Evolutionary conservation across 169 alveolate species (phyloP).

Genomic region (Plasmodium relictum): DNA sequence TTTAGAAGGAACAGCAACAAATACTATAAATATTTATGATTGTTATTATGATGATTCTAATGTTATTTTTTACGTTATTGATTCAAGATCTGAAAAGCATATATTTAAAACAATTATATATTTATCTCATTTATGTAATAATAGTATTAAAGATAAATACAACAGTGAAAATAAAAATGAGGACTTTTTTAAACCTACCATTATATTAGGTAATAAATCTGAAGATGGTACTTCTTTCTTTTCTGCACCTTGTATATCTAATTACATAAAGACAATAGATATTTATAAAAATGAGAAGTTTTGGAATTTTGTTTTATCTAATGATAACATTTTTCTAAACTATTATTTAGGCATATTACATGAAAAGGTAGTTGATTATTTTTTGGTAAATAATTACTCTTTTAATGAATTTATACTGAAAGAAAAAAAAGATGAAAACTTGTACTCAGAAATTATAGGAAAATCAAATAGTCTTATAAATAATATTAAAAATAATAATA

Average conservation of each 20-base stretch:
- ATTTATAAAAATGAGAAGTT: slow-evolving; percentile 51
- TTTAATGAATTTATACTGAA: not conserved
- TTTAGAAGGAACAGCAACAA: slow-evolving; percentile 53
- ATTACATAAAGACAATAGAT: slow-evolving; percentile 59
- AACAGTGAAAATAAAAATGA: slow-evolving; percentile 5
- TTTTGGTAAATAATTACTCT: not conserved
- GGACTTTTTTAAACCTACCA: slow-evolving; percentile 48
- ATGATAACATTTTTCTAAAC: slow-evolving; percentile 34
- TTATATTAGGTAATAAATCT: slow-evolving; percentile 62
- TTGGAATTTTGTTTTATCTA: slow-evolving; percentile 46
- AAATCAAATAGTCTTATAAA: slow-evolving; percentile 21
- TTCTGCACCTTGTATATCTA: slow-evolving; percentile 72
- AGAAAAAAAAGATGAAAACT: slow-evolving; percentile 3
- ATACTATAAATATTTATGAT: slow-evolving; percentile 62
- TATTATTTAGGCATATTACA: slow-evolving; percentile 21
- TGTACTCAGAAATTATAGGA: not conserved
- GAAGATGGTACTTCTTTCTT: slow-evolving; percentile 47
- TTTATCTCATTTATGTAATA: slow-evolving; percentile 28
- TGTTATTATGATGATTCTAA: slow-evolving; percentile 73
- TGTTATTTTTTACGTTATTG: slow-evolving; percentile 71
- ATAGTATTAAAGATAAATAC: not conserved
- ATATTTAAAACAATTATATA: slow-evolving; percentile 60
- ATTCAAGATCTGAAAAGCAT: slow-evolving; percentile 57
- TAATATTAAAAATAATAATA: slow-evolving; percentile 27
- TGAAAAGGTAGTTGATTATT: slow-evolving; percentile 2